Base-by-base conservation (phyloP, 2,329 filamentous ascomycete species). In the Neodidymelliopsis sp. region DNA sequence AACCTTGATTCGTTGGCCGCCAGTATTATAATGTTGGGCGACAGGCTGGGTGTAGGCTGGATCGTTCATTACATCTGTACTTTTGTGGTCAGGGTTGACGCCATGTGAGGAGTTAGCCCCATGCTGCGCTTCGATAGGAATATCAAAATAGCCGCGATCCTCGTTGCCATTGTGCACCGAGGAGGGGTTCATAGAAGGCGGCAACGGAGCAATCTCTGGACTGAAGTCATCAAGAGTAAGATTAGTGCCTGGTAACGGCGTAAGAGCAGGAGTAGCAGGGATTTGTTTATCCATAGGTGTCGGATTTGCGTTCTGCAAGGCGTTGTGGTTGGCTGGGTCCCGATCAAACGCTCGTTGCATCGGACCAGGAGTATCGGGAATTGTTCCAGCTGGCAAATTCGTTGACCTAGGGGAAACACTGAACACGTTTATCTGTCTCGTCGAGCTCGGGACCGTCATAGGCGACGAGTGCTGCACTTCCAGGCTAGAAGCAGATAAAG, bases 341-440 rank as follows among this genome's bases (percentile, higher is more conserved):
- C 51, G 41, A 4, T 62, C 54, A 13, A 62, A 59, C 2, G 52
- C 43, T 11, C 42, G 58, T 33, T 59, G 62, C n/a, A 71, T 38
- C 7, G 65, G 69, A 23, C 59, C 63, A 28, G 69, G 67, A 3
- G 66, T 61, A 19, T 53, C 50, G 13, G 65, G 65, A 22, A 70
- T 20, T 8, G 65, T 66, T 13, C 65, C 66, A n/a, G 50, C 40
- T 11, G 50, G 54, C 31, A 70, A 53, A 8, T 33, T 27, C 12
- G 39, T 41, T 2, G 40, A 8, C 10, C 27, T 18, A 22, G 49
- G 36, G 13, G 48, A 34, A 4, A 42, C 30, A 19, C 22, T 37
- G 7, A 39, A 20, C 15, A 30, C 7, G 11, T 25, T 30, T 22
- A 34, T 22, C 39, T 58, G 41, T 20, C 56, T 52, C 9, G 38